A percentile compares a stretch with the other conserved stretches of the same genome.
Evolutionary conservation across 73 alveolate species (phyloP).

Genomic region (Tetrahymena borealis): DNA sequence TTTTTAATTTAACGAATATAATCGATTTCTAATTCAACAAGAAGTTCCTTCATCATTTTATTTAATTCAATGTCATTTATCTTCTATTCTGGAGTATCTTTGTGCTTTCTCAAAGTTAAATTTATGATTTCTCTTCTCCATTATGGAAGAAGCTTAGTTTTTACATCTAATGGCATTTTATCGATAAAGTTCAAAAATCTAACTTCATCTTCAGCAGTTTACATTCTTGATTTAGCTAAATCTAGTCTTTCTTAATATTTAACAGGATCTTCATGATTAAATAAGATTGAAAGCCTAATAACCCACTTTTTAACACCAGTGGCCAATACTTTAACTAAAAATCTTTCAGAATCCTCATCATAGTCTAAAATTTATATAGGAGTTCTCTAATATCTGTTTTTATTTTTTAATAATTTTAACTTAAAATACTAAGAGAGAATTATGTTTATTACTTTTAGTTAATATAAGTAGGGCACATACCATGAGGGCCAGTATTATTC

Average conservation of each 20-base stretch:
- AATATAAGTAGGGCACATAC: not conserved
- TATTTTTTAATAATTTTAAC: not conserved
- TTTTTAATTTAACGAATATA: constrained; percentile 21
- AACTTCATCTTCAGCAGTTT: constrained; percentile 38
- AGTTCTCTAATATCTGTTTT: not conserved
- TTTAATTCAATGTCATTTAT: not conserved
- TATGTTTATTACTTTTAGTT: not conserved
- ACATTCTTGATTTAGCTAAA: not conserved
- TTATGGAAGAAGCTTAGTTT: not conserved
- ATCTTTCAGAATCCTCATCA: constrained; percentile 5
- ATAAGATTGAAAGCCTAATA: constrained; percentile 7
- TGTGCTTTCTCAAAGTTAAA: not conserved
- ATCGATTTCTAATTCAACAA: constrained; percentile 19
- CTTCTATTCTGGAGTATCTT: not conserved
- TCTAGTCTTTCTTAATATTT: constrained; percentile 11
- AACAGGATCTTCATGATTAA: constrained; percentile 11
- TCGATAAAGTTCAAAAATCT: constrained; percentile 34
- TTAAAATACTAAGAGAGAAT: not conserved
- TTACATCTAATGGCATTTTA: not conserved
- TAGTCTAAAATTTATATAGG: not conserved
- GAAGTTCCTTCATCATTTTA: not conserved
- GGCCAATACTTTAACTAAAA: constrained; percentile 7
- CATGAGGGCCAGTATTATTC: not conserved
- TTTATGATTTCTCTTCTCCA: not conserved
- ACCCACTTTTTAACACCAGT: constrained; percentile 10